Percentiles rank a stretch among this genome's conserved stretches.
Evolutionary conservation across 306 rosid species (phyloP).

Genomic region (Prunus campanulata): DNA sequence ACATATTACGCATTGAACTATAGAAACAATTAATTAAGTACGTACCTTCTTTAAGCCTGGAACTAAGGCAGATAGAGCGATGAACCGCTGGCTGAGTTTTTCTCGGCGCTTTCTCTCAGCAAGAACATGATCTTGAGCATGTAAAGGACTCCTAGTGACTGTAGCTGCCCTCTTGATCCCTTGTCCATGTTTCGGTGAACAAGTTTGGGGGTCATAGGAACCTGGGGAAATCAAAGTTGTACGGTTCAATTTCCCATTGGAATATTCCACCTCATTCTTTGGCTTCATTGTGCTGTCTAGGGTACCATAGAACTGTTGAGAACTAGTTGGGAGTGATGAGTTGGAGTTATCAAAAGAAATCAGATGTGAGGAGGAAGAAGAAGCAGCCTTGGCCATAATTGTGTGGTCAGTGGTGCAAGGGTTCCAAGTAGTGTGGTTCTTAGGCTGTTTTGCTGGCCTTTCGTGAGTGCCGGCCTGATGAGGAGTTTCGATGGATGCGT

Average conservation of each 20-base stretch:
- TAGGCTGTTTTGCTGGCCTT: constrained; percentile 42
- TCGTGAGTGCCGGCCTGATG: neutral
- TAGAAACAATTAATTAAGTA: neutral
- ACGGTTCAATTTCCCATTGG: constrained; percentile 15
- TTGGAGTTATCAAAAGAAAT: constrained; percentile 53
- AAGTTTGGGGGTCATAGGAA: constrained; percentile 21
- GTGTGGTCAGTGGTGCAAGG: constrained; percentile 21
- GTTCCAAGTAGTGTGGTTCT: constrained; percentile 31
- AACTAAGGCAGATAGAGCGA: constrained; percentile 48
- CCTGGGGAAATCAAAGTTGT: constrained; percentile 25
- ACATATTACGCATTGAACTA: neutral
- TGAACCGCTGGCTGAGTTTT: constrained; percentile 45
- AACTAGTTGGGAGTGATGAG: constrained; percentile 15
- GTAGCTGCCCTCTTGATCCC: constrained; percentile 23
- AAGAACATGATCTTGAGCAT: constrained; percentile 46
- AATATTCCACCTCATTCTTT: constrained; percentile 29
- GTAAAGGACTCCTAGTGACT: constrained; percentile 19
- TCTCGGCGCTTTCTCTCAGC: constrained; percentile 57
- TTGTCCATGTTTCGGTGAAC: constrained; percentile 12
- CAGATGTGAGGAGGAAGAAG: constrained; percentile 50
- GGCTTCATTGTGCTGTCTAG: constrained; percentile 27
- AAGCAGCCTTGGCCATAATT: constrained; percentile 18
- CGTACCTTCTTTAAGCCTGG: constrained; percentile 66
- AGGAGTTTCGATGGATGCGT: neutral
- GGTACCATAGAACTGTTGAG: constrained; percentile 18